Base-by-base conservation (phyloP, 352 stramenopile genomes). In the Globisporangium cederbergense region DNA sequence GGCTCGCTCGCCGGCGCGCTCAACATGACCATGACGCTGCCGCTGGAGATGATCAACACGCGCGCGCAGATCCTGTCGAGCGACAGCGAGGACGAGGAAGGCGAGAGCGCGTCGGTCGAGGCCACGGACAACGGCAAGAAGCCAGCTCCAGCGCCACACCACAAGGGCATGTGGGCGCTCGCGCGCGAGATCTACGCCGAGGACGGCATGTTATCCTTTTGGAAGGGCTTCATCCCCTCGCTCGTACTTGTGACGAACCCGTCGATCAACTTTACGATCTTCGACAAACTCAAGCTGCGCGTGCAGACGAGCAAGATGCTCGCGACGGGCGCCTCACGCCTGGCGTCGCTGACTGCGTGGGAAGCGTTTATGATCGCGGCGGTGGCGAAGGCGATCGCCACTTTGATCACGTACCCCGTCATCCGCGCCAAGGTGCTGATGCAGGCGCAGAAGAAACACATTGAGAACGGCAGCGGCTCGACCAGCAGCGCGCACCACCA, bases 371-470 rank as follows among this genome's bases (percentile, higher is more conserved):
- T 94, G 53, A 64, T 96, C 32, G 88, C 85, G 2, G 86, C 86
- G 8, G 79, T 93, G 53, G 80, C 88, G 13, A 96, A 96, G 71
- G 84, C 83, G 4, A 74, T 95, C 34, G 88, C 88, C 16, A 96
- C 88, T 2, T 58, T 96, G 32, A 16, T 95, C 46, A 96, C 88
- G n/a, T 96, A 96, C 72, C 88, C 88, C 5, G 63, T 96, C 46
- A 96, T 96, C 68, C 88, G 88, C 36, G 87, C 88, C 38, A 96
- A 96, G 72, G 87, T 93, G 58, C 70, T 93, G n/a, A 90, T 93
- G 79, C 84, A 93, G 67, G 82, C 82, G 1, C 77, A 91, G 71
- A 89, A 86, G 66, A 87, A 88, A 61, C 72, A 87, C 25, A 58
- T 73, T 22, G 66, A 70, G 34, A 63, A 59, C 22, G 54, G n/a